A percentile compares a stretch with the other conserved stretches of the same genome.
phyloP scores from a whole-genome alignment of 148 eudicot genomes.

The Heliosperma pusillum region DNA sequence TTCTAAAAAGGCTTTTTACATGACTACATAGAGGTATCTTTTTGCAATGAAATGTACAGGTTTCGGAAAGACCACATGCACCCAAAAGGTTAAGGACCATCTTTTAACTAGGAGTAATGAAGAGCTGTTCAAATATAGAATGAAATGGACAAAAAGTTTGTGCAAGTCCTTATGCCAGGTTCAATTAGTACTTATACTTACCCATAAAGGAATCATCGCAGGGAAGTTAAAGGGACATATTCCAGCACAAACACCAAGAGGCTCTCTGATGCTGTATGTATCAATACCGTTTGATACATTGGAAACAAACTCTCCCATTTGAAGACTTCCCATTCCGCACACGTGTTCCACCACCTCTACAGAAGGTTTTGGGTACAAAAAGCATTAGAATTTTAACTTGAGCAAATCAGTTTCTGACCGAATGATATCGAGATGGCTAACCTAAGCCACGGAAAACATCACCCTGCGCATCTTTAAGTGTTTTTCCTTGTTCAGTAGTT shows the following conservation, averaged over 20 bases:
- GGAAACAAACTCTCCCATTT: constrained; percentile 90
- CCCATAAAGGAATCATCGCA: constrained; percentile 98
- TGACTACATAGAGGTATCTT: not conserved
- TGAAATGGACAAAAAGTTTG: not conserved
- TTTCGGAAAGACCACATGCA: not conserved
- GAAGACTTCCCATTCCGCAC: constrained; percentile 95
- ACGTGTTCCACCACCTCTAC: constrained; percentile 99
- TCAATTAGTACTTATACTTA: constrained; percentile 26
- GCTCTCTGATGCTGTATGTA: constrained; percentile 89
- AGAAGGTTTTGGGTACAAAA: constrained; percentile 3
- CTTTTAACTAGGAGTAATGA: not conserved
- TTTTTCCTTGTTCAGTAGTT: constrained; percentile 97
- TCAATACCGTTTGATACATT: constrained; percentile 86
- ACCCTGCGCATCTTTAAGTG: constrained; percentile 95
- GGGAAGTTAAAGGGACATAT: constrained; percentile 97
- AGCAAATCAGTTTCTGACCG: not conserved
- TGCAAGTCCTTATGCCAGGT: not conserved
- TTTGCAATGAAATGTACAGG: not conserved
- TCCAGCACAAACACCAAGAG: constrained; percentile 98
- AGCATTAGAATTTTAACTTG: constrained; percentile 7
- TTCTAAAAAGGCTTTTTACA: not conserved
- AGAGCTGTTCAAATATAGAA: not conserved
- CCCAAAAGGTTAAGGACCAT: not conserved
- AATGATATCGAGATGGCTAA: constrained; percentile 24
- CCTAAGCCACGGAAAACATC: constrained; percentile 99